Conservation (phyloP, 441 rosid species). For the Melastoma candidum region DNA sequence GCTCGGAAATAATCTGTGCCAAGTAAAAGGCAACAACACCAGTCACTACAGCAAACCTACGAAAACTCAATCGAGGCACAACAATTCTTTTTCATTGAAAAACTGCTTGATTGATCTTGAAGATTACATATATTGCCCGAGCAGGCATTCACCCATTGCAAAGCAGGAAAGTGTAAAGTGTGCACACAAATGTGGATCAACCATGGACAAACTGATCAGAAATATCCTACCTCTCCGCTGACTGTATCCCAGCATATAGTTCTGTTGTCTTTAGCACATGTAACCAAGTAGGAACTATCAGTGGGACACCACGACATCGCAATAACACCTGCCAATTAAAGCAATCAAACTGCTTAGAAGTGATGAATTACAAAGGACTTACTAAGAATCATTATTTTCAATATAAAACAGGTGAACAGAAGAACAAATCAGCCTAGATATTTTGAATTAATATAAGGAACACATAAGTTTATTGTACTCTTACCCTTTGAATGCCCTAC, state of each 20-base stretch:
- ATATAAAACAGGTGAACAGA: background rate
- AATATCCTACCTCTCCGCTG: conserved; percentile 65
- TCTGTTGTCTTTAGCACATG: conserved; percentile 97
- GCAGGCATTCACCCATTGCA: background rate
- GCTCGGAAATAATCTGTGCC: conserved; percentile 75
- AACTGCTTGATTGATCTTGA: too few relatives aligned
- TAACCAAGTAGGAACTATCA: conserved; percentile 88
- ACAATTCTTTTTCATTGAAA: too few relatives aligned
- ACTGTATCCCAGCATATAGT: conserved; percentile 97
- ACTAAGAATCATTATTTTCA: background rate
- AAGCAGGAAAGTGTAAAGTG: background rate
- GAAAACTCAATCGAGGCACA: background rate
- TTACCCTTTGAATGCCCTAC: conserved; percentile 88
- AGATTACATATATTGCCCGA: too few relatives aligned
- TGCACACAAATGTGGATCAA: too few relatives aligned
- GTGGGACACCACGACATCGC: conserved; percentile 99
- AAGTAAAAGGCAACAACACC: conserved; percentile 3
- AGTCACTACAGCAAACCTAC: conserved; percentile 10
- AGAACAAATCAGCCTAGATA: background rate
- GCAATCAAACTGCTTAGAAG: background rate
- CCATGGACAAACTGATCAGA: background rate
- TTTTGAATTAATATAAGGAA: too few relatives aligned
- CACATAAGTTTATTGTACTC: too few relatives aligned
- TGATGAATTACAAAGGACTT: background rate
- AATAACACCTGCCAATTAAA: conserved; percentile 67